Conservation (phyloP, 495 filamentous ascomycete species). For the Lepraria neglecta region DNA sequence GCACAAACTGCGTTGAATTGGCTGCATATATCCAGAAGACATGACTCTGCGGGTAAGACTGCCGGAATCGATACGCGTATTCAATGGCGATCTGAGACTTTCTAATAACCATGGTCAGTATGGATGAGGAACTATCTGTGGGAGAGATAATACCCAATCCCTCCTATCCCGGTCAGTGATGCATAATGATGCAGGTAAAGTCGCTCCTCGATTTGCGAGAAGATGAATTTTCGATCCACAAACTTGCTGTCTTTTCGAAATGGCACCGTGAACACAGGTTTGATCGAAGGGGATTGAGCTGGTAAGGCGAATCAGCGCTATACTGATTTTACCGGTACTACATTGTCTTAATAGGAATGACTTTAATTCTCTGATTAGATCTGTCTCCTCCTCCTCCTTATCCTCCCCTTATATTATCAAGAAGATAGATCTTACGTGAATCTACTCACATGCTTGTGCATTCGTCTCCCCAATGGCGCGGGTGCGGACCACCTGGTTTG, state of each 20-base stretch:
- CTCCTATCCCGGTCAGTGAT: neutral
- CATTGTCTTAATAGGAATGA: conserved; percentile 8
- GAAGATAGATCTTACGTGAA: conserved; percentile 8
- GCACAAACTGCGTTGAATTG: neutral
- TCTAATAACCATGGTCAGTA: conserved; percentile 7
- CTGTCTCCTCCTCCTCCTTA: conserved; percentile 1
- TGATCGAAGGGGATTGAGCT: neutral
- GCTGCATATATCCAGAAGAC: conserved; percentile 9
- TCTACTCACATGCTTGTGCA: conserved; percentile 9
- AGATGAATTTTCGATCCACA: conserved; percentile 9
- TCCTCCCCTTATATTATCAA: neutral
- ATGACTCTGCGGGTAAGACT: conserved; percentile 3
- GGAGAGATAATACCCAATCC: neutral
- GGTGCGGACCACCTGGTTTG: conserved; percentile 1
- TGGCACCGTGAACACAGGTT: conserved; percentile 12
- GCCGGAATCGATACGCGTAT: conserved; percentile 6
- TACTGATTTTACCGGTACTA: conserved; percentile 5
- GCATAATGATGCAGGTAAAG: conserved; percentile 1
- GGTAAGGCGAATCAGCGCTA: conserved; percentile 5
- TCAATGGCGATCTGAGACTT: conserved; percentile 16
- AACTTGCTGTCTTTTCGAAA: conserved; percentile 7
- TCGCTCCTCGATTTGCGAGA: conserved; percentile 7
- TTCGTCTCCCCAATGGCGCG: conserved; percentile 9
- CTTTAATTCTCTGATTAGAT: conserved; percentile 8
- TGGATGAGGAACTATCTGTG: neutral